A percentile compares a stretch with the other conserved stretches of the same genome.
phyloP scores from a whole-genome alignment of 140 eudicot genomes.

The Stevia rebaudiana region DNA sequence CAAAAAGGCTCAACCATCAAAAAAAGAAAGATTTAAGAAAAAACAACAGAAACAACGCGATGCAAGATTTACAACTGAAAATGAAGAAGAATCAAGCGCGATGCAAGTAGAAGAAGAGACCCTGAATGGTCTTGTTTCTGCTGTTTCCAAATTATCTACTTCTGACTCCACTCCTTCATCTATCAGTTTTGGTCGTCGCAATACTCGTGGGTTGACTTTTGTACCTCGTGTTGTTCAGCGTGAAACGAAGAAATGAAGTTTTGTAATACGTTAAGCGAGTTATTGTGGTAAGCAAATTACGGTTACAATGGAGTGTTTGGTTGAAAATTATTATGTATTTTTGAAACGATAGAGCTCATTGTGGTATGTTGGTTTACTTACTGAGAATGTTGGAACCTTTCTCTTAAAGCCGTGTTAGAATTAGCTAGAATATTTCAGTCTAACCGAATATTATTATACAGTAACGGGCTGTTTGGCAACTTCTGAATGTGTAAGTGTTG shows the following conservation, averaged over 20 bases:
- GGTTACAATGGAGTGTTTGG: not conserved
- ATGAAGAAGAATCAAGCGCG: conserved; percentile 36
- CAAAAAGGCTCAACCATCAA: conserved; percentile 61
- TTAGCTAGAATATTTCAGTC: no score
- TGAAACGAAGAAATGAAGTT: conserved; percentile 28
- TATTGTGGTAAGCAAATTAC: not conserved
- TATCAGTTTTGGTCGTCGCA: conserved; percentile 81
- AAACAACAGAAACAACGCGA: conserved; percentile 38
- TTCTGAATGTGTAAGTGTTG: no score
- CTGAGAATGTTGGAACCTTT: not conserved
- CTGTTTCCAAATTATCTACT: conserved; percentile 71
- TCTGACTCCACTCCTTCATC: conserved; percentile 63
- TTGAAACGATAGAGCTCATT: not conserved
- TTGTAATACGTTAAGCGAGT: not conserved
- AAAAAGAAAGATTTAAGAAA: conserved; percentile 65
- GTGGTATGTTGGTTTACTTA: not conserved
- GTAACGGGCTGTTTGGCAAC: no score
- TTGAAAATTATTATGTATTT: not conserved
- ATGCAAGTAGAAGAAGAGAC: conserved; percentile 83
- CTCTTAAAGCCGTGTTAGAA: no score
- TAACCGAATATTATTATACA: no score
- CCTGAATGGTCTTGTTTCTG: conserved; percentile 60
- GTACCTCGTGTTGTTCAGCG: conserved; percentile 70
- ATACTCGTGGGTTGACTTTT: conserved; percentile 65
- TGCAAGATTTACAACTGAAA: not conserved